Conservation (phyloP, 805 yeast species). For the Schwanniomyces sp. region DNA sequence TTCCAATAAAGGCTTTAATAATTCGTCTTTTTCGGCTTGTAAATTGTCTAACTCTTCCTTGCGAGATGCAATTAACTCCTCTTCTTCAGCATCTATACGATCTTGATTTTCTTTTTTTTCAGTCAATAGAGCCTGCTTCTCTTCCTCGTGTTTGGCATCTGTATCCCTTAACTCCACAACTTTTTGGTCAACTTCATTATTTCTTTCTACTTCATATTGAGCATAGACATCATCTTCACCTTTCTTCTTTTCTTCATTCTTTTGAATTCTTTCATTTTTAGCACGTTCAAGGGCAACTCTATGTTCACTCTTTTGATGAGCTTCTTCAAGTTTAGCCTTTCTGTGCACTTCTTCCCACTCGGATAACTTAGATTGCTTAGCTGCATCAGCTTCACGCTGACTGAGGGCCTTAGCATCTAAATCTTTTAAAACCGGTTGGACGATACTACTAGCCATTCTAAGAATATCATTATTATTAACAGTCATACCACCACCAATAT, state of each 20-base stretch:
- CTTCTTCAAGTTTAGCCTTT: constrained; percentile 28
- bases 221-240: constrained; percentile 27
- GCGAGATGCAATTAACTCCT: constrained; percentile 44
- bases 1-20: constrained; percentile 53
- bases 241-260: constrained; percentile 30
- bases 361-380: constrained; percentile 30
- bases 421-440: constrained; percentile 79
- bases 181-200: constrained; percentile 29
- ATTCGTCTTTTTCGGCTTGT: constrained; percentile 54
- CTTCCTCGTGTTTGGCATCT: constrained; percentile 38
- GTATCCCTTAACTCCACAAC: constrained; percentile 30
- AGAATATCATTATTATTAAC: constrained; percentile 77
- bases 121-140: constrained; percentile 41
- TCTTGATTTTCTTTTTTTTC: constrained; percentile 50
- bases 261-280: constrained; percentile 30
- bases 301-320: constrained; percentile 28
- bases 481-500: constrained; percentile 86
- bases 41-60: constrained; percentile 46
- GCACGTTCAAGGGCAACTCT: constrained; percentile 36
- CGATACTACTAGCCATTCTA: constrained; percentile 73
- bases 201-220: constrained; percentile 28
- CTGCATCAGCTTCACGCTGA: constrained; percentile 55
- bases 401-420: constrained; percentile 66
- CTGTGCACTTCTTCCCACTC: constrained; percentile 34
- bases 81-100: constrained; percentile 43